These are phyloP conservation scores for Microsporum audouinii DNA, from an alignment of 2,329 filamentous ascomycete genomes.

Conservation along the genomic window DNA sequence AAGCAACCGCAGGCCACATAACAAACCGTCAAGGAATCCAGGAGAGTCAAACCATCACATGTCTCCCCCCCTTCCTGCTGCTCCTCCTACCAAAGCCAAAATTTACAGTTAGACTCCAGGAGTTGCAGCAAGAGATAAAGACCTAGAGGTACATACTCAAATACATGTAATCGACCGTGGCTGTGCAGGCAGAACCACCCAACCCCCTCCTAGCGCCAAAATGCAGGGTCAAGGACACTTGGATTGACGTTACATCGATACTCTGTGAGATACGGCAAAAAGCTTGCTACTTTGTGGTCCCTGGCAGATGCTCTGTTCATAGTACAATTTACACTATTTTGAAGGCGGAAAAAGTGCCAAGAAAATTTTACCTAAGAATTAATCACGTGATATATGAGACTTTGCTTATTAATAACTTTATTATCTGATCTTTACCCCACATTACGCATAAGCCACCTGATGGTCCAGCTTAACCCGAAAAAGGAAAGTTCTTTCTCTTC, in stretches of 20 bases:
- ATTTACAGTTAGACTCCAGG: not conserved
- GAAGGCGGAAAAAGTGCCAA: not conserved
- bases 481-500: not conserved
- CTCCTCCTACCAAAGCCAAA: not conserved
- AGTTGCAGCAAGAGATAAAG: not conserved
- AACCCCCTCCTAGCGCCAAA: not conserved
- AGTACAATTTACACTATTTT: not conserved
- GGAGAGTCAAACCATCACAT: not conserved
- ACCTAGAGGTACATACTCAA: no score
- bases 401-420: not conserved
- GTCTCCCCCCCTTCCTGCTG: not conserved
- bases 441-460: not conserved
- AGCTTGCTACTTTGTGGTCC: not conserved
- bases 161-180: not conserved
- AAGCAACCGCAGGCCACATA: not conserved
- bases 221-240: not conserved
- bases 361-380: not conserved
- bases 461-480: not conserved
- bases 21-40: not conserved
- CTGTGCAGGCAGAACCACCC: not conserved
- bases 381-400: not conserved
- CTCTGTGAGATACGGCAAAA: not conserved
- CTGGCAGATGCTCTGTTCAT: not conserved
- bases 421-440: not conserved
- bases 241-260: not conserved